phyloP scores from a whole-genome alignment of 306 rosid species.

The Castanea mollissima region DNA sequence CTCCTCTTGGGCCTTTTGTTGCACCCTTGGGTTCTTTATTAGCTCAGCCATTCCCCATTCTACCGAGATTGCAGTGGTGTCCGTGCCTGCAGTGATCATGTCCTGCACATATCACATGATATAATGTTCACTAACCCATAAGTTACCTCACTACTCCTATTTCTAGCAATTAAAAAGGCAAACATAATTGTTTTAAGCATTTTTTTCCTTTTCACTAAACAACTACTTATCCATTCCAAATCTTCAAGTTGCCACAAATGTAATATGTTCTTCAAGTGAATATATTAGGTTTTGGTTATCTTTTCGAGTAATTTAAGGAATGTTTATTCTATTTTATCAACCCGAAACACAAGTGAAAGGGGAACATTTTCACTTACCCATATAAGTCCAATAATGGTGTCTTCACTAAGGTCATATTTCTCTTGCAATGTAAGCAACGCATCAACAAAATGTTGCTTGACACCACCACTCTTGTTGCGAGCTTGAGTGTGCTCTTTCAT shows the following conservation, averaged over 20 bases:
- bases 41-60: conserved; percentile 96
- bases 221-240: too few relatives aligned
- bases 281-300: too few relatives aligned
- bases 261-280: too few relatives aligned
- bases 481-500: conserved; percentile 86
- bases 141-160: too few relatives aligned
- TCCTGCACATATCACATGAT: conserved; percentile 37
- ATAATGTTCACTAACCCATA: background rate
- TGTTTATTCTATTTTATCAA: too few relatives aligned
- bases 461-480: conserved; percentile 53
- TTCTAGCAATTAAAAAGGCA: too few relatives aligned
- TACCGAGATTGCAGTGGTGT: conserved; percentile 66
- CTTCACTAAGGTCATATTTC: conserved; percentile 82
- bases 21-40: conserved; percentile 72
- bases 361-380: conserved; percentile 49
- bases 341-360: too few relatives aligned
- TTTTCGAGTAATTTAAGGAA: too few relatives aligned
- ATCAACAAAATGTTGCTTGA: conserved; percentile 82
- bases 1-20: conserved; percentile 81
- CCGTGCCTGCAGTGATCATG: conserved; percentile 90
- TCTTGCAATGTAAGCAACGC: conserved; percentile 78
- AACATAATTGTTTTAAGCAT: background rate
- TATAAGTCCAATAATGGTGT: conserved; percentile 83
- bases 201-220: background rate
- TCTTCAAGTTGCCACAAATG: too few relatives aligned